Evolutionary conservation across 1,139 yeast species (phyloP), one percentile per base, ranked within the genome.

Genomic region (Yueomyces sp.): DNA sequence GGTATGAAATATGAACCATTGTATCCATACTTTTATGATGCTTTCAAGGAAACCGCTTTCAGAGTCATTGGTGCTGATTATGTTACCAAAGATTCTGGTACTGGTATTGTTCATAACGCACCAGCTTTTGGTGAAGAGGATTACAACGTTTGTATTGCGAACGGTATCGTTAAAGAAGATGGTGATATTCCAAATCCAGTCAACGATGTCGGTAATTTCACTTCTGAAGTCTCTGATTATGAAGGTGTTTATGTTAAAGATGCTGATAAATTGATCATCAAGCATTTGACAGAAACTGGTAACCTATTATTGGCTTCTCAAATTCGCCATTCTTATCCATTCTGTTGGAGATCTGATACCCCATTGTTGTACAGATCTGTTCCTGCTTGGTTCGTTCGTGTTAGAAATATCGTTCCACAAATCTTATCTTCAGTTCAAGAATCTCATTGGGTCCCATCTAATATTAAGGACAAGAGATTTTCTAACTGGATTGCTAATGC

Each of bases 111-210:
- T 49, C 98, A 91, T 65, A 96, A 89, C 65, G 79, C 98, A 40
- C 98, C 99, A 52, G 93, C 98, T 41, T 93, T 87, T 69, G 99
- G 99, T 81, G 99, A 91, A 69, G 95, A 80, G 66, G 99, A 93
- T 89, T 87, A 78, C 73, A 75, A 73, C 51, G 95, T 81, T 50
- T 83, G 94, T 56, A 70, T 77, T 42, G 76, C 72, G 37, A 75
- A 78, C 36, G 96, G 95, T 48, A 69, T 91, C 56, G 81, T 89
- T 51, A 64, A 63, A 52, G 86, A 78, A 57, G 78, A 73, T 47
- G 66, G 75, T 52, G 65, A 71, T 11, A 91, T 96, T 42, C 98
- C 98, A 52, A 84, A 84, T 61, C 96, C 97, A 27, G 83, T 93
- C 44, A 96, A 91, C 64, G 98, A 89, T 62, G 70, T 75, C 47